Evolutionary conservation across 129 eudicot species (phyloP).

Genomic region (Cynara cardunculus): DNA sequence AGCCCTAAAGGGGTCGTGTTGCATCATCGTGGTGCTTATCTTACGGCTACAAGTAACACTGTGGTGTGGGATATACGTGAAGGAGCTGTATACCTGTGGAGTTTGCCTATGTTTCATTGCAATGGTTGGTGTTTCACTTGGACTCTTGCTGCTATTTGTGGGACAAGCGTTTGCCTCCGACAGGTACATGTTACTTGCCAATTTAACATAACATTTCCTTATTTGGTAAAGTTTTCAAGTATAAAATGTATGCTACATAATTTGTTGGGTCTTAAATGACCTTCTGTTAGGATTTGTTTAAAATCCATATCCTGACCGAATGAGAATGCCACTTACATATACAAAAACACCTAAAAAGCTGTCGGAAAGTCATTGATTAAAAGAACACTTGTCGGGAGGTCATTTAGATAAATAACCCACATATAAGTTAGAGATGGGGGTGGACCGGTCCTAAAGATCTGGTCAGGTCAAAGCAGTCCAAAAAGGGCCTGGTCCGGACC

Average conservation of each 20-base stretch:
- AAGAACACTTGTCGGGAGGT: background rate
- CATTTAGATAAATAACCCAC: background rate
- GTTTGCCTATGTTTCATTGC: slow-evolving; percentile 96
- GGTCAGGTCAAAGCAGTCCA: too few relatives aligned
- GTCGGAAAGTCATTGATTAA: background rate
- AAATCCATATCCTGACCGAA: background rate
- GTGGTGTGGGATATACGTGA: slow-evolving; percentile 63
- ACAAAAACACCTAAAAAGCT: background rate
- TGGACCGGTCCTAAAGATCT: too few relatives aligned
- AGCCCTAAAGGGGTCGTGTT: slow-evolving; percentile 93
- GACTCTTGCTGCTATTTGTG: slow-evolving; percentile 85
- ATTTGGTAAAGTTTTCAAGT: background rate
- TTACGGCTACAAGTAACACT: slow-evolving; percentile 50
- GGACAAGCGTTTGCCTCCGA: slow-evolving; percentile 81
- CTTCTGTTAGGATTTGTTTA: background rate
- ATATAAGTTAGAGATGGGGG: background rate
- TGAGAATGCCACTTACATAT: background rate
- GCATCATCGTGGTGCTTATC: slow-evolving; percentile 91
- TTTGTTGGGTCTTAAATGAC: background rate
- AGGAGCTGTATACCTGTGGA: slow-evolving; percentile 84
- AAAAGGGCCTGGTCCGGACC: too few relatives aligned
- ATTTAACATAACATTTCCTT: background rate
- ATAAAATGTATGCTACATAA: background rate
- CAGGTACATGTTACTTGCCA: slow-evolving; percentile 40
- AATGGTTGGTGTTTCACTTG: slow-evolving; percentile 95